Evolutionary conservation across 1,284 basidiomycete genomes (phyloP).

Genomic region (Waitea zeae): DNA sequence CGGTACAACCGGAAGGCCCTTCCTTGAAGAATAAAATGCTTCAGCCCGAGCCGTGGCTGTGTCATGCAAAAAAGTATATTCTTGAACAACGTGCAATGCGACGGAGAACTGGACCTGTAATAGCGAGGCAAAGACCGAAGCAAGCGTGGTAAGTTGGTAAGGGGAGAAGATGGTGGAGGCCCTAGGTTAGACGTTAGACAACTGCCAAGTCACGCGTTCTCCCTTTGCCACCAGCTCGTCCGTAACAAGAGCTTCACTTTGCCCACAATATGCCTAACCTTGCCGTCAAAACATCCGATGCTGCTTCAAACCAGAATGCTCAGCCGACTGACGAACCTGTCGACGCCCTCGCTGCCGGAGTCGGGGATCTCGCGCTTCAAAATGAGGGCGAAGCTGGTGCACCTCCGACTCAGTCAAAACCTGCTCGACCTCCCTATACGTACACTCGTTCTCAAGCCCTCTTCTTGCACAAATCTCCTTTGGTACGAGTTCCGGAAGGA

Average conservation of each 20-base stretch:
- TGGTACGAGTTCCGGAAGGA: constrained; percentile 48
- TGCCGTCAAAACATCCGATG: background rate
- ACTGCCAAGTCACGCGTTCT: background rate
- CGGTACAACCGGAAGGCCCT: constrained; percentile 46
- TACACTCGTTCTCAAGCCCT: constrained; percentile 57
- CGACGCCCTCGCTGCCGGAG: constrained; percentile 8
- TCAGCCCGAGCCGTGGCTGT: constrained; percentile 29
- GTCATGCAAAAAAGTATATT: background rate
- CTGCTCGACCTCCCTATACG: constrained; percentile 28
- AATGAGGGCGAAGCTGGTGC: constrained; percentile 6
- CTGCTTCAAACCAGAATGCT: background rate
- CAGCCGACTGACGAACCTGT: constrained; percentile 4
- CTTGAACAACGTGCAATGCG: constrained; percentile 5
- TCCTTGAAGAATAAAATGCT: constrained; percentile 56
- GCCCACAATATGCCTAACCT: background rate
- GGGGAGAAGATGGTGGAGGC: background rate
- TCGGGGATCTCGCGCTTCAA: constrained; percentile 5
- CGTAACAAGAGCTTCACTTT: background rate
- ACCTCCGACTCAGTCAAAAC: constrained; percentile 13
- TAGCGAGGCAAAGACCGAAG: background rate
- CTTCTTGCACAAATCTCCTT: constrained; percentile 53
- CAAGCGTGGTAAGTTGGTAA: background rate
- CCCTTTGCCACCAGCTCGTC: too few relatives aligned
- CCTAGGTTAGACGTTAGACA: too few relatives aligned
- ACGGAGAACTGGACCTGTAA: background rate